Base-by-base conservation (phyloP, 495 filamentous ascomycete species). In the Durotheca rogersii region DNA sequence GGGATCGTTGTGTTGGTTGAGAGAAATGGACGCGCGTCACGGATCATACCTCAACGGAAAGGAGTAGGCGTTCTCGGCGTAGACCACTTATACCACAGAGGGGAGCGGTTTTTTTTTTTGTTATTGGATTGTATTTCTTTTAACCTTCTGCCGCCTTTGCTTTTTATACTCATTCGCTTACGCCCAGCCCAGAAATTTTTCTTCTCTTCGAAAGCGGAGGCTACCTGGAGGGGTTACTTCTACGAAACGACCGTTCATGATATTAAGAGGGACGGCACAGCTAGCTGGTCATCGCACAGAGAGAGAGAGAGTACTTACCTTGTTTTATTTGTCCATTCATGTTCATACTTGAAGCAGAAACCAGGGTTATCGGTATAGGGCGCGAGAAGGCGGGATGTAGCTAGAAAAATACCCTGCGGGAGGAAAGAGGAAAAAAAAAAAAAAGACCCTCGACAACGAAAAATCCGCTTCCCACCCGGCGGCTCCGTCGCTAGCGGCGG, bases 31-130 rank as follows among this genome's bases (percentile, higher is more conserved):
- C 20, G 19, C 41, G 42, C 12, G 45, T 51, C 36, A 49, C 34
- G 46, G 49, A 43, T 52, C 51, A 56, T 51, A 56, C 41, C 51
- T 48, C 47, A 44, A 38, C n/a, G 37, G 56, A 29, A 46, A 41
- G 44, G 50, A 41, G 50, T 53, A 32, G 31, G 46, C 56, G 50
- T 61, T 61, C 39, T 47, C 15, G 62, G 60, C 56, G 56, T 17
- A 52, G 31, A 27, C 45, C 56, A 57, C 53, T 51, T 63, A 64
- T 60, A 63, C 53, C 60, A 62, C 51, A 55, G 36, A 32, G 55
- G 36, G 62, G 51, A 51, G 42, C 29, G 35, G 31, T 56, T 54
- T 36, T n/a, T n/a, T n/a, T n/a, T n/a, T n/a, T n/a, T n/a, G n/a
- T n/a, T 57, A 35, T 36, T 53, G 38, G 42, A 14, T 16, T 49